Evolutionary conservation across 2,329 filamentous ascomycete genomes (phyloP).

Genomic region (Fulvia fulva): DNA sequence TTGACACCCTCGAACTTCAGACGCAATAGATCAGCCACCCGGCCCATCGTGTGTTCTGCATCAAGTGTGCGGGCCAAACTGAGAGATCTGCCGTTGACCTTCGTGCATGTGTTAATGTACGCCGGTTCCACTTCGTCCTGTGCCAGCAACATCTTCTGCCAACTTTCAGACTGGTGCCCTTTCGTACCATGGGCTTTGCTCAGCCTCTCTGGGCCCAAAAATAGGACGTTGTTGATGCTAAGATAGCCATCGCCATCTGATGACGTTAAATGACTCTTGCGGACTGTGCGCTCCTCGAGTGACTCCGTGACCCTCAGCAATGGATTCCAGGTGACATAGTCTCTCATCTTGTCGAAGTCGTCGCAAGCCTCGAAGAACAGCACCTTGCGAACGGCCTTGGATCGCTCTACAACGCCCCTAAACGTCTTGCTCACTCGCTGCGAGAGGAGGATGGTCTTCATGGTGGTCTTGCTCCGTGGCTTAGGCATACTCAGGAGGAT

Average conservation of each 20-base stretch:
- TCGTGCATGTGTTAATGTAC: no score
- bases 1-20: no score
- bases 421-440: conserved; percentile 8
- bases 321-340: no score
- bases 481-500: background rate
- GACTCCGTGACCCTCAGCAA: no score
- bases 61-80: no score
- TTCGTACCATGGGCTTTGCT: background rate
- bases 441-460: conserved; percentile 1
- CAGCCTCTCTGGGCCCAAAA: background rate
- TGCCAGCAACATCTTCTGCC: background rate
- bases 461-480: background rate
- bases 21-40: no score
- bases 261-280: no score
- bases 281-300: no score
- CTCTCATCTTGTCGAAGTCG: background rate
- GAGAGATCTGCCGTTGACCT: no score
- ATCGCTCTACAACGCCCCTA: conserved; percentile 8
- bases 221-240: background rate
- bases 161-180: background rate
- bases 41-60: no score
- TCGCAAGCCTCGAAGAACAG: conserved; percentile 3
- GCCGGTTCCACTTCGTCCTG: background rate
- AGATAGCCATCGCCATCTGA: no score
- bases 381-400: conserved; percentile 5